Base-by-base conservation (phyloP, 176 grass and related monocot genomes). In the Carex parvula region DNA sequence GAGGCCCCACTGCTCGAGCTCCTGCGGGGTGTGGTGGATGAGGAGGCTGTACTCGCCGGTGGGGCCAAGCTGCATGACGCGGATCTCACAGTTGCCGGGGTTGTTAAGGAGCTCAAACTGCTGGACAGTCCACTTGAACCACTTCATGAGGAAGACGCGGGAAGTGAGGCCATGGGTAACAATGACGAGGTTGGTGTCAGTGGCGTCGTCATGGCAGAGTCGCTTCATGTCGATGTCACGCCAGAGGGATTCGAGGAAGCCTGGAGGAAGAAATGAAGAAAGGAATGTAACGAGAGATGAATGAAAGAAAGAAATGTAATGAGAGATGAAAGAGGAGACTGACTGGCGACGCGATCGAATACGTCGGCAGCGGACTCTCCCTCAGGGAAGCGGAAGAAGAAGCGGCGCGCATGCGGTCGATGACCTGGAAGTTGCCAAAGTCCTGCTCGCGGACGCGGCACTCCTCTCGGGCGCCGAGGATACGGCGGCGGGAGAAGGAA, bases 41-140 rank as follows among this genome's bases (percentile, higher is more conserved):
- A 94, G 91, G 86, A 99, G 89, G 77, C 89, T 95, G 91, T 99
- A 99, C 18, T 99, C 96, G 2, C 93, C 93, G 0, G 81, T 84
- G 0, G 96, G 96, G 0, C 96, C 91, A 10, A 95, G 89, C 88
- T 99, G 96, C 96, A 99, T 99, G 10, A 99, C 90, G 20, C 96
- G 81, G 83, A 92, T 86, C 64, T 99, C 93, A 65, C 89, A 93
- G 88, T 99, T 95, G n/a, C 88, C 89, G 46, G 89, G 86, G 81
- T 99, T 99, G 89, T 95, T 95, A 81, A 99, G 93, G 13, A 35
- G 77, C 91, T 95, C 96, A 70, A 95, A 99, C 88, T 99, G 93
- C 20, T 90, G 91, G 39, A 92, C 96, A 8, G 96, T 93, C 96
- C 96, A 99, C 89, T 99, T 99, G 93, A 99, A 99, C 96, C 96